Evolutionary conservation across 2,329 filamentous ascomycete genomes (phyloP), one percentile per base, ranked within the genome.

Genomic region (Immersiporthe knoxdaviesiana): DNA sequence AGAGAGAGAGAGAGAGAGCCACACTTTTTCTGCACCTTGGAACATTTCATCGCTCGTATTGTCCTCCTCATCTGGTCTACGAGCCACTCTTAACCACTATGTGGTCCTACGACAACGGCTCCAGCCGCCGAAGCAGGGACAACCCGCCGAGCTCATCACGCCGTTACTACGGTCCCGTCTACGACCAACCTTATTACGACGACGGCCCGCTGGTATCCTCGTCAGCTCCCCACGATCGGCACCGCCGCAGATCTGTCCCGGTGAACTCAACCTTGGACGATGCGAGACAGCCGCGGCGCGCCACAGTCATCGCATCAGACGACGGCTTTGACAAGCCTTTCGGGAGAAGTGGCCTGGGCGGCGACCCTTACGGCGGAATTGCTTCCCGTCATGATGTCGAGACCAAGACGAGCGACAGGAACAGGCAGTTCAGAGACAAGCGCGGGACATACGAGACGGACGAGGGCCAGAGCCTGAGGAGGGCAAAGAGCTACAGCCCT

Each of bases 401-500:
- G n/a, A 16, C 65, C 1, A 69, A 67, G 44, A 69, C 64, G 1
- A 63, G 61, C 18, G 67, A 69, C 14, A 27, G 47, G 59, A 27
- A 67, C 64, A 24, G 56, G 21, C 60, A 69, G 0, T 71, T 71
- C 7, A 67, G 67, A 10, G 64, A 71, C 44, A 68, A 67, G 61
- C n/a, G 67, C 18, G 64, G 67, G 41, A 47, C 54, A 6, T 71
- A 30, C 14, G 67, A 71, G n/a, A 47, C 61, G 2, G 69, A 66
- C 60, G 69, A 69, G 61, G 69, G 67, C 1, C 41, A 64, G 44
- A 67, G 61, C 18, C n/a, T 71, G 47, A 44, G 64, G 10, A 52
- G 69, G 3, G 61, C 69, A 50, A 71, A 69, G 64, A 71, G 69
- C 64, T 52, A 71, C 60, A 71, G 69, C 56, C 69, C 69, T 1